Percentiles rank a stretch among this genome's conserved stretches.
Conservation (phyloP, 345 rosid genomes). For the Dipteronia sinensis region DNA sequence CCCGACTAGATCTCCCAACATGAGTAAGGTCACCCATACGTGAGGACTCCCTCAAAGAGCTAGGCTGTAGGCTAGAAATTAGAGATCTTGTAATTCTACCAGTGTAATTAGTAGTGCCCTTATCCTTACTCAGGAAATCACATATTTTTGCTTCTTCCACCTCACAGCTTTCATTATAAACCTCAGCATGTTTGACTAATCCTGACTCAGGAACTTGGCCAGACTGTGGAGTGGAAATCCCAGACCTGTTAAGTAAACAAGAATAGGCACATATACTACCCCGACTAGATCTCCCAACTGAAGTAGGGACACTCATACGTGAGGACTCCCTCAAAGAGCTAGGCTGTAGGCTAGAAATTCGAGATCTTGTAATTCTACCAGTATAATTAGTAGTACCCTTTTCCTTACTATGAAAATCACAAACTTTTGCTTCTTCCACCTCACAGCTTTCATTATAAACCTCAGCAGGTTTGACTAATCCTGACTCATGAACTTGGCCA, state of each 20-base stretch:
- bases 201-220: too few species aligned
- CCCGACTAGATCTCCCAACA: conserved; percentile 9
- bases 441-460: conserved; percentile 29
- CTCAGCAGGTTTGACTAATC: conserved; percentile 33
- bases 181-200: too few species aligned
- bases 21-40: conserved; percentile 26
- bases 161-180: too few species aligned
- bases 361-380: conserved; percentile 39
- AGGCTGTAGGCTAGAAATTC: conserved; percentile 28
- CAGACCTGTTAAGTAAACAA: too few species aligned
- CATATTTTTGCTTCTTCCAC: too few species aligned
- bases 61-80: conserved; percentile 17
- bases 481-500: too few species aligned
- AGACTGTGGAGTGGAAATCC: too few species aligned
- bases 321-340: conserved; percentile 29
- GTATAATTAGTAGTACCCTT: conserved; percentile 27
- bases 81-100: too few species aligned
- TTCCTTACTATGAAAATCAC: conserved; percentile 31
- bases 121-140: too few species aligned
- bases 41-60: conserved; percentile 28
- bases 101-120: too few species aligned
- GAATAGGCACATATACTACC: too few species aligned
- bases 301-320: conserved; percentile 27
- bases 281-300: conserved; percentile 7
- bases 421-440: conserved; percentile 31